These are phyloP conservation scores for Ophiocordyceps sinensis DNA, from an alignment of 2,329 filamentous ascomycete species.

Conservation along the genomic window DNA sequence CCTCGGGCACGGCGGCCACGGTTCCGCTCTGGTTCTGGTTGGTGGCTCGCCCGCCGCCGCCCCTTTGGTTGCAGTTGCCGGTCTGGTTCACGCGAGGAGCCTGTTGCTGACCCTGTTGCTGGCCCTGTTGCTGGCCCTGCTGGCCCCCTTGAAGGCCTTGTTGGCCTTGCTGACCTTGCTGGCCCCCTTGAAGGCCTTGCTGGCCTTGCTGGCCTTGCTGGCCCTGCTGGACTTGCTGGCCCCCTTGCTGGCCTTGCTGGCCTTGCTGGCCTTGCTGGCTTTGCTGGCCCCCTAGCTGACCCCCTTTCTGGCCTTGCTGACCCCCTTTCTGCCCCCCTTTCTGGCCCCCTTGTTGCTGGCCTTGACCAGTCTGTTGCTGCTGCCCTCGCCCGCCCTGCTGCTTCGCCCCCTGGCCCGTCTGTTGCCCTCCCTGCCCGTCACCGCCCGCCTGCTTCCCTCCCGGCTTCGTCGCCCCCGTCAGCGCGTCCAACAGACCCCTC, in stretches of 20 bases:
- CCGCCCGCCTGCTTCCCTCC: not conserved
- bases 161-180: not conserved
- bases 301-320: not conserved
- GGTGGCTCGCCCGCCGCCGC: too few relatives aligned
- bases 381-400: too few relatives aligned
- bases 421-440: too few relatives aligned
- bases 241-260: too few relatives aligned
- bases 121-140: not conserved
- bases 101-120: not conserved
- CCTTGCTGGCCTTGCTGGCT: too few relatives aligned
- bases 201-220: not conserved
- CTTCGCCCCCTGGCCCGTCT: too few relatives aligned
- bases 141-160: not conserved
- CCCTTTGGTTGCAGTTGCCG: not conserved
- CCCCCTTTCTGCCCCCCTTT: too few relatives aligned
- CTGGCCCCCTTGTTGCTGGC: not conserved
- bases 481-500: not conserved
- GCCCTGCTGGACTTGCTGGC: not conserved
- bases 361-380: not conserved
- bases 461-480: not conserved
- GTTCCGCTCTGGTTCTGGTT: conserved; percentile 28
- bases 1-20: conserved; percentile 47
- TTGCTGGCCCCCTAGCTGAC: not conserved
- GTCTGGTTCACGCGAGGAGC: too few relatives aligned
- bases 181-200: not conserved